Evolutionary conservation across 192 early-diverging fungal genomes (phyloP).

Genomic region (Dissophora ornata): DNA sequence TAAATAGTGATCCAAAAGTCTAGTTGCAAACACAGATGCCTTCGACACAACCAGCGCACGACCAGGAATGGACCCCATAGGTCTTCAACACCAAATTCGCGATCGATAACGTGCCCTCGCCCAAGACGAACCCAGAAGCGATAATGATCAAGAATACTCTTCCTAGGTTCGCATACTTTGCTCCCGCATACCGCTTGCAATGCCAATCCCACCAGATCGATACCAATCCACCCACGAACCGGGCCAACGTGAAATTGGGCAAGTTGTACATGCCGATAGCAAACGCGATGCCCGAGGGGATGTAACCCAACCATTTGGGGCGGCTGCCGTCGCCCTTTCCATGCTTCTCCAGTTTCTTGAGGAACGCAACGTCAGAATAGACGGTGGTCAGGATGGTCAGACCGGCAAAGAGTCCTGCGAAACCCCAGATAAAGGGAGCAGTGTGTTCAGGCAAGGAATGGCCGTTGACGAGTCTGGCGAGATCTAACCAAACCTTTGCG

Average conservation of each 20-base stretch:
- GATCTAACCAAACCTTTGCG: slow-evolving; percentile 82
- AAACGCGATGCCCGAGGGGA: slow-evolving; percentile 82
- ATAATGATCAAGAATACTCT: slow-evolving; percentile 77
- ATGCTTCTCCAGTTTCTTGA: slow-evolving; percentile 24
- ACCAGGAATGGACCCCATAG: slow-evolving; percentile 46
- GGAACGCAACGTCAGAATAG: slow-evolving; percentile 36
- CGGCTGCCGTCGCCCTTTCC: slow-evolving; percentile 16
- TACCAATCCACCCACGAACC: slow-evolving; percentile 70
- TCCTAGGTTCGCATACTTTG: slow-evolving; percentile 53
- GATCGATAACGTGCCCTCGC: slow-evolving; percentile 79
- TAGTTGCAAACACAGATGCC: slow-evolving; percentile 38
- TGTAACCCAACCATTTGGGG: slow-evolving; percentile 58
- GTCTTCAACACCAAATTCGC: slow-evolving; percentile 65
- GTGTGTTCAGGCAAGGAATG: slow-evolving; percentile 75
- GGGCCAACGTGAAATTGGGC: slow-evolving; percentile 78
- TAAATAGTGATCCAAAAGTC: no score
- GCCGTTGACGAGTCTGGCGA: slow-evolving; percentile 81
- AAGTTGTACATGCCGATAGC: slow-evolving; percentile 86
- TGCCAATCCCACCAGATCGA: slow-evolving; percentile 62
- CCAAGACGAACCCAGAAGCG: slow-evolving; percentile 80
- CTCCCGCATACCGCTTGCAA: slow-evolving; percentile 37
- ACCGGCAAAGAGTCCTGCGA: slow-evolving; percentile 66
- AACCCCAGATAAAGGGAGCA: slow-evolving; percentile 66
- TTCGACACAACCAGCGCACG: slow-evolving; percentile 40
- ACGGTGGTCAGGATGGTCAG: slow-evolving; percentile 53